Evolutionary conservation across 345 rosid species (phyloP), one percentile per base, ranked within the genome.

Genomic region (Punica granatum): DNA sequence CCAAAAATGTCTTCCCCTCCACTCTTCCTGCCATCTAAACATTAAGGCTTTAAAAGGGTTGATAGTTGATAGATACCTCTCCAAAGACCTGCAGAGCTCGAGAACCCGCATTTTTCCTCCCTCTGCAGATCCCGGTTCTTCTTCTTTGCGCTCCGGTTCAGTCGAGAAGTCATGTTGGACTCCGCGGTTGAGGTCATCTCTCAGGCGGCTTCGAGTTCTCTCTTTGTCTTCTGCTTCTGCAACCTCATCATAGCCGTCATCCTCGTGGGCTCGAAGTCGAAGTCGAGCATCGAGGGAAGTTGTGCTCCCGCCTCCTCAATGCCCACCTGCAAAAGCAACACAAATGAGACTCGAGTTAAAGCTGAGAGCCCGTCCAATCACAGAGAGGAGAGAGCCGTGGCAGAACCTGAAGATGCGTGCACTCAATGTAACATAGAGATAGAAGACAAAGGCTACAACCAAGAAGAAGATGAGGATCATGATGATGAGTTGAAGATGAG

Each of bases 401-500:
- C 34, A 21, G 18, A 25, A 43, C 7, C 16, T 53, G 41, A 42
- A 7, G 33, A 42, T 3, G 34, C 19, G 21, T 30, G 68, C 76
- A 3, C 30, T 21, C 63, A 54, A 75, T 7, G 14, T 64, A 60
- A 36, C 33, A 48, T 19, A 36, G 21, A 42, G 58, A 49, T 42
- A 37, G 68, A 64, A 13, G 66, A 23, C 11, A 25, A 33, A 25
- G 13, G 25, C 58, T 3, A 48, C 6, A 36, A 51, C 18, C 34
- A 25, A 14, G 46, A 49, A 23, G 36, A 1, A 19, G 70, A 63
- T 6, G 79, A 69, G 8, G n/a, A 18, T 0, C 78, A 26, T 1
- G 44, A 75, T 0, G 79, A 85, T 70, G 79, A 81, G 67, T 70
- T 86, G 65, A 71, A 78, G 62, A 86, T 70, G 80, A 75, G 85